A percentile compares a stretch with the other conserved stretches of the same genome.
These are phyloP conservation scores for Lenzites betulinus DNA, from an alignment of 768 basidiomycete species.

Conservation along the genomic window DNA sequence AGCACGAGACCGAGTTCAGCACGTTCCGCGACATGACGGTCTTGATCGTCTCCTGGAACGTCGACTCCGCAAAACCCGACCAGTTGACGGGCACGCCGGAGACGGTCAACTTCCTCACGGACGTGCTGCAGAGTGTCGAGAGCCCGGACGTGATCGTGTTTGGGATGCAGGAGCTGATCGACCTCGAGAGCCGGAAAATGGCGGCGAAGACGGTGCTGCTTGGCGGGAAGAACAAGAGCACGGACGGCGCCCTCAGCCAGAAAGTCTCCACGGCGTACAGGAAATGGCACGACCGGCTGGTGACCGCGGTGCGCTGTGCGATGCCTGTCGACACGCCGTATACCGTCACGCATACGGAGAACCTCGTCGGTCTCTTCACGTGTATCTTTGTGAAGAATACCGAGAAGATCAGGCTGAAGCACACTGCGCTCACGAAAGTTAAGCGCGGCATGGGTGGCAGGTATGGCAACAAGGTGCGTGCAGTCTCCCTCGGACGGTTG, in stretches of 20 bases:
- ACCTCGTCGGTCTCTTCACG: conserved; percentile 85
- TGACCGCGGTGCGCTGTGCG: conserved; percentile 67
- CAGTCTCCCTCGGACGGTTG: not conserved
- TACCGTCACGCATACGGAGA: conserved; percentile 81
- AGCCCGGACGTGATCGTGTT: conserved; percentile 88
- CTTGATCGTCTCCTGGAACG: conserved; percentile 90
- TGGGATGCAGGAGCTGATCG: conserved; percentile 95
- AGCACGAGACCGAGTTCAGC: conserved; percentile 76
- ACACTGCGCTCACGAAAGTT: conserved; percentile 75
- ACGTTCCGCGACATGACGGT: conserved; percentile 75
- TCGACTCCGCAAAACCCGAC: conserved; percentile 85
- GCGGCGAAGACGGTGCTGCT: conserved; percentile 90
- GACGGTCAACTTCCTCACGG: conserved; percentile 82
- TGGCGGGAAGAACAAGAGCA: conserved; percentile 68
- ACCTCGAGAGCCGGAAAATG: conserved; percentile 91
- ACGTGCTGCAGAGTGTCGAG: conserved; percentile 71
- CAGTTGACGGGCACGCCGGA: conserved; percentile 61
- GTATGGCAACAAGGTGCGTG: conserved; percentile 90
- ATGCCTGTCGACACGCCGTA: conserved; percentile 80
- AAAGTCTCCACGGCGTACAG: conserved; percentile 87
- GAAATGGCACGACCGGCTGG: conserved; percentile 83
- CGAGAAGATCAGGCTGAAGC: conserved; percentile 60
- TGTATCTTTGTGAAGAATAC: conserved; percentile 73
- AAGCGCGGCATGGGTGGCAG: conserved; percentile 92
- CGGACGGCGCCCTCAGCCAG: conserved; percentile 64